Evolutionary conservation across 371 early-diverging fungal species (phyloP).

Genomic region (Fennellomyces sp.): DNA sequence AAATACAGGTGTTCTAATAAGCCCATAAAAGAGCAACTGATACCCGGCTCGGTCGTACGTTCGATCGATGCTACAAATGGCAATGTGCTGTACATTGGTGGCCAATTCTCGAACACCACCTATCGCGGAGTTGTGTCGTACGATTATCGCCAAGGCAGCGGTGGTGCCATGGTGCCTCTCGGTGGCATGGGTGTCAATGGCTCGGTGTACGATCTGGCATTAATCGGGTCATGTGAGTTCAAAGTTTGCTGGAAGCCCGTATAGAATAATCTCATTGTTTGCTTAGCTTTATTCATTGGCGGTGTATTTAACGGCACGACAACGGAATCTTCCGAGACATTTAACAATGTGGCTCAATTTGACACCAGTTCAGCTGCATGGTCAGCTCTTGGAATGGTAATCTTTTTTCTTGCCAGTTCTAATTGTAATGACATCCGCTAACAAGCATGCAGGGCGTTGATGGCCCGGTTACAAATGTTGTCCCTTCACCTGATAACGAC

Average conservation of each 20-base stretch:
- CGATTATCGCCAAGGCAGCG: slow-evolving; percentile 15
- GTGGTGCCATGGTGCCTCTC: slow-evolving; percentile 20
- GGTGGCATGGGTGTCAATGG: slow-evolving; percentile 26
- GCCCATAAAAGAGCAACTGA: slow-evolving; percentile 30
- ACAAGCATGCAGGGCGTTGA: slow-evolving; percentile 31
- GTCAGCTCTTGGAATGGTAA: slow-evolving; percentile 29
- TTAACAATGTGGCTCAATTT: slow-evolving; percentile 36
- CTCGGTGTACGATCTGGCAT: slow-evolving; percentile 18
- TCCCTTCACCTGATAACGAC: slow-evolving; percentile 15
- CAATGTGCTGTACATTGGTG: slow-evolving; percentile 37
- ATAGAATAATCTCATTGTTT: background rate
- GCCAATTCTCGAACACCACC: slow-evolving; percentile 30
- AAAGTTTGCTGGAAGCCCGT: background rate
- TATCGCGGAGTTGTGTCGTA: slow-evolving; percentile 34
- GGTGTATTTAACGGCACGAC: slow-evolving; percentile 34
- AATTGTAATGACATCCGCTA: background rate
- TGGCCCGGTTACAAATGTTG: slow-evolving; percentile 25
- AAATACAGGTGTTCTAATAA: background rate
- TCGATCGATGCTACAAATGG: slow-evolving; percentile 29
- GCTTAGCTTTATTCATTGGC: slow-evolving; percentile 30
- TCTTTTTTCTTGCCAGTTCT: background rate
- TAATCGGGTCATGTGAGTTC: slow-evolving; percentile 26
- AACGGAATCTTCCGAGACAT: background rate
- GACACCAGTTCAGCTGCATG: slow-evolving; percentile 22
- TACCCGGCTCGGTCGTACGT: slow-evolving; percentile 26